Evolutionary conservation across 345 rosid genomes (phyloP).

Genomic region (Pelargonium nanum): DNA sequence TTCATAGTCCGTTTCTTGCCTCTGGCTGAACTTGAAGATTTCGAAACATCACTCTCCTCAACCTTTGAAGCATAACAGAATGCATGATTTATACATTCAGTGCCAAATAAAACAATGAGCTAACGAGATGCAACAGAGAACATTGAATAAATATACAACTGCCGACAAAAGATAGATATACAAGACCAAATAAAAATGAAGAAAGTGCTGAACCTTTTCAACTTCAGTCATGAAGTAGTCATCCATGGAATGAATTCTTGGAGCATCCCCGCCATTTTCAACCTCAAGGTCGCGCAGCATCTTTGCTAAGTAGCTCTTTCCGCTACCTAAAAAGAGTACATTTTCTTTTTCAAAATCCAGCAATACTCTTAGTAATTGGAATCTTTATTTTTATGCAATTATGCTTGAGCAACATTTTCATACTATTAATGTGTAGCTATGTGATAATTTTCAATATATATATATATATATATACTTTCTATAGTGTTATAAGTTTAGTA

Average conservation of each 20-base stretch:
- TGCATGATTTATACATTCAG: neutral
- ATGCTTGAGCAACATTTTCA: neutral
- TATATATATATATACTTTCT: too few species aligned
- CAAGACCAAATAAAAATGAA: conserved; percentile 9
- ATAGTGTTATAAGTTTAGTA: neutral
- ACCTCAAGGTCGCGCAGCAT: conserved; percentile 82
- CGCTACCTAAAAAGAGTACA: conserved; percentile 72
- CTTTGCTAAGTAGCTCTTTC: conserved; percentile 93
- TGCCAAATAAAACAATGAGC: neutral
- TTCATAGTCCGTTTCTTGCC: conserved; percentile 58
- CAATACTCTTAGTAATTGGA: too few species aligned
- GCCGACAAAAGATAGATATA: neutral
- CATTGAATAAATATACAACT: neutral
- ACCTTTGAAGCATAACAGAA: conserved; percentile 29
- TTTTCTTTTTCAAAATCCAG: neutral
- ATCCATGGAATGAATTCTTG: conserved; percentile 96
- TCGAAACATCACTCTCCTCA: conserved; percentile 53
- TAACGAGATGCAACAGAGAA: neutral
- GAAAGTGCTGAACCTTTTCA: conserved; percentile 52
- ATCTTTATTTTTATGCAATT: neutral
- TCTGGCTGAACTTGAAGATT: conserved; percentile 42
- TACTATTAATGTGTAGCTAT: neutral
- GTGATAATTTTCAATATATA: too few species aligned
- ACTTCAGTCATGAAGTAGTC: conserved; percentile 98
- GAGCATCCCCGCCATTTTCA: conserved; percentile 75